These are phyloP conservation scores for Acidiella bohemica DNA, from an alignment of 495 filamentous ascomycete genomes.

Conservation along the genomic window DNA sequence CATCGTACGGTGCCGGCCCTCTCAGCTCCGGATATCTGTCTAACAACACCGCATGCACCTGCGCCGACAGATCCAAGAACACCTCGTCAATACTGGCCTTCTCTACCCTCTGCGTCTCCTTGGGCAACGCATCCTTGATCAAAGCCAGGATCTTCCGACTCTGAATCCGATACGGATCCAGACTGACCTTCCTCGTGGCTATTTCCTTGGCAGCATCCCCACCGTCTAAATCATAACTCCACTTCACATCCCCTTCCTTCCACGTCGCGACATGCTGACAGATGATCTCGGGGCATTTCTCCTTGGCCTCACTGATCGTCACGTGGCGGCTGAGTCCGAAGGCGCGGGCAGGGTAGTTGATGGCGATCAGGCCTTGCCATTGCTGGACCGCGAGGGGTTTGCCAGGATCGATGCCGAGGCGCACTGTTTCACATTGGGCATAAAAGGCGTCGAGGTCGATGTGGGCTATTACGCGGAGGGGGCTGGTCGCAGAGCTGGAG, in stretches of 20 bases:
- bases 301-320: slow-evolving; percentile 67
- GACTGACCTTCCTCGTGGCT: slow-evolving; percentile 75
- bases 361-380: slow-evolving; percentile 76
- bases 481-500: slow-evolving; percentile 54
- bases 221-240: slow-evolving; percentile 54
- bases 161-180: slow-evolving; percentile 84
- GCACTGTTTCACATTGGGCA: slow-evolving; percentile 88
- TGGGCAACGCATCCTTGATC: slow-evolving; percentile 61
- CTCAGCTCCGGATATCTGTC: slow-evolving; percentile 65
- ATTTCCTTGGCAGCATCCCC: slow-evolving; percentile 57
- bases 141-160: slow-evolving; percentile 66
- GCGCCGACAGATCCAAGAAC: slow-evolving; percentile 77
- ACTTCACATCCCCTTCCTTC: slow-evolving; percentile 76
- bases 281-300: slow-evolving; percentile 71
- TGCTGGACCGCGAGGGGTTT: slow-evolving; percentile 86
- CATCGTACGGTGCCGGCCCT: slow-evolving; percentile 49
- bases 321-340: slow-evolving; percentile 67
- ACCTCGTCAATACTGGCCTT: slow-evolving; percentile 89
- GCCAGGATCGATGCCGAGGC: slow-evolving; percentile 57
- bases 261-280: slow-evolving; percentile 92
- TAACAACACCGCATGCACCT: slow-evolving; percentile 63
- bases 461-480: slow-evolving; percentile 77
- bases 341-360: slow-evolving; percentile 82
- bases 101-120: slow-evolving; percentile 57
- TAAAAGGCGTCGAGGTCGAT: slow-evolving; percentile 97